Evolutionary conservation across 2,329 filamentous ascomycete species (phyloP).

Genomic region (Colletotrichum falcatum): DNA sequence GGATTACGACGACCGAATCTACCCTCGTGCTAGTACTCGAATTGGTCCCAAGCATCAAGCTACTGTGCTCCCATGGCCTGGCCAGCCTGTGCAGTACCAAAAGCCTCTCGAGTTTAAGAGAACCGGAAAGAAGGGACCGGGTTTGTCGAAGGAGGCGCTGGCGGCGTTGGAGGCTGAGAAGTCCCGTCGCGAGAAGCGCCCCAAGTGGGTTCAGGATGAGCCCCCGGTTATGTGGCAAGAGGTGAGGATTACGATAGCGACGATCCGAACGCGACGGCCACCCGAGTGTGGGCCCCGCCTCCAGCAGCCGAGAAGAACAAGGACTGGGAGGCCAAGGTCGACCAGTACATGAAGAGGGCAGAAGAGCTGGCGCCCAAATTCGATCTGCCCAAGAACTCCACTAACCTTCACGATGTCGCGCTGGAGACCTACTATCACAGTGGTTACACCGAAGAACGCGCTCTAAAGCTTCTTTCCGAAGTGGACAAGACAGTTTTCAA

Average conservation of each 20-base stretch:
- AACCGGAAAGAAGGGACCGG: slow-evolving; percentile 81
- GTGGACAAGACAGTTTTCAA: slow-evolving; percentile 80
- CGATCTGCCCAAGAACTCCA: slow-evolving; percentile 80
- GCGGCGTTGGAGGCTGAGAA: slow-evolving; percentile 87
- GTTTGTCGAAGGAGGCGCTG: slow-evolving; percentile 82
- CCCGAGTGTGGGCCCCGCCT: slow-evolving; percentile 83
- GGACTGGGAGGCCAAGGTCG: slow-evolving; percentile 67
- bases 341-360: slow-evolving; percentile 81
- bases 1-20: slow-evolving; percentile 97
- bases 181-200: slow-evolving; percentile 80
- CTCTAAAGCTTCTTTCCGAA: slow-evolving; percentile 76
- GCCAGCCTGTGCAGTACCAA: slow-evolving; percentile 87
- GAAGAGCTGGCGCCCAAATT: slow-evolving; percentile 73
- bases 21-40: slow-evolving; percentile 92
- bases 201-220: slow-evolving; percentile 94
- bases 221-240: slow-evolving; percentile 86
- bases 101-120: slow-evolving; percentile 90
- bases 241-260: slow-evolving; percentile 81
- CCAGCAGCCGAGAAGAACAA: slow-evolving; percentile 67
- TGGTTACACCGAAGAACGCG: slow-evolving; percentile 77
- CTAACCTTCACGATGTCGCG: slow-evolving; percentile 89
- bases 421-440: slow-evolving; percentile 78
- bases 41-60: slow-evolving; percentile 94
- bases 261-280: slow-evolving; percentile 80
- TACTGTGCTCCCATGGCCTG: slow-evolving; percentile 85